phyloP scores from a whole-genome alignment of 371 early-diverging fungal species.

The Funneliformis caledonium region DNA sequence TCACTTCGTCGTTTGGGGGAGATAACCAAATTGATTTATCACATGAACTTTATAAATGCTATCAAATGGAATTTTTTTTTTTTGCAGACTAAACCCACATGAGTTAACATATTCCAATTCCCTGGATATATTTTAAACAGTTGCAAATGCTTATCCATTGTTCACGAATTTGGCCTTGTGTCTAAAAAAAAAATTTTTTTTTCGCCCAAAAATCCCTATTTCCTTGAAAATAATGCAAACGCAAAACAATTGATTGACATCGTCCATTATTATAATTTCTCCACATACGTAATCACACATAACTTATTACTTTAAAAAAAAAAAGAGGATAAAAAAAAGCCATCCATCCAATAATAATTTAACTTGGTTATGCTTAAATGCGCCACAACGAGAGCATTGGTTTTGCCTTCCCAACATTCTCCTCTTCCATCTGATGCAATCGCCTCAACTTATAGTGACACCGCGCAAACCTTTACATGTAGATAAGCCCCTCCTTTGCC shows the following conservation, averaged over 20 bases:
- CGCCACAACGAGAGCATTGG: background rate
- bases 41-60: too few relatives aligned
- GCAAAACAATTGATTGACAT: background rate
- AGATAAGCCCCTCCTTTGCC: background rate
- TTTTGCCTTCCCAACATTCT: background rate
- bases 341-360: background rate
- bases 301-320: background rate
- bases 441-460: too few relatives aligned
- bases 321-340: background rate
- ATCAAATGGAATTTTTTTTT: too few relatives aligned
- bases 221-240: background rate
- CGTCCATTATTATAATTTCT: background rate
- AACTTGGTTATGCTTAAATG: background rate
- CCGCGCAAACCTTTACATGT: background rate
- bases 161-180: background rate
- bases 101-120: background rate
- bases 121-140: background rate
- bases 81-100: too few relatives aligned
- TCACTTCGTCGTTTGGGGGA: too few relatives aligned
- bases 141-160: background rate
- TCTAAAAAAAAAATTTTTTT: background rate
- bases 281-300: background rate
- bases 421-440: background rate
- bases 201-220: background rate
- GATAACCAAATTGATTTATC: too few relatives aligned